Evolutionary conservation across 2,329 filamentous ascomycete genomes (phyloP).

Genomic region (Fusarium annulatum): DNA sequence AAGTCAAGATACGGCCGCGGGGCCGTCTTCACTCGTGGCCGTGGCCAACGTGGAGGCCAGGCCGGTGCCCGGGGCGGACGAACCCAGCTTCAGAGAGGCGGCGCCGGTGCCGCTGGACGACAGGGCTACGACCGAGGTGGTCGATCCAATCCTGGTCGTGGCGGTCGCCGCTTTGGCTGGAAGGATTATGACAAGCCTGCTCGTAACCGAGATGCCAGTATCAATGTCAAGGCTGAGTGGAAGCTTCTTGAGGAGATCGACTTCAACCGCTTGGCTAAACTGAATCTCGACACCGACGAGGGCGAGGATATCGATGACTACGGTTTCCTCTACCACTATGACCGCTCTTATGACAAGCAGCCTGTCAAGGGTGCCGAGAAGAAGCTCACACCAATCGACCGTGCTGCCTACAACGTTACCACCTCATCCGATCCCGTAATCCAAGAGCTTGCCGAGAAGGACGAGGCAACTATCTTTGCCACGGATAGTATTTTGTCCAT

Average conservation of each 20-base stretch:
- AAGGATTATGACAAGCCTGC: constrained; percentile 99
- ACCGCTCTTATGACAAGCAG: constrained; percentile 93
- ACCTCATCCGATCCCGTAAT: constrained; percentile 96
- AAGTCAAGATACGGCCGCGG: constrained; percentile 91
- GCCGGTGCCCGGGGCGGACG: constrained; percentile 70
- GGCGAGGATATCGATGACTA: constrained; percentile 96
- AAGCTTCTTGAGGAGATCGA: constrained; percentile 97
- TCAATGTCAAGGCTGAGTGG: constrained; percentile 97
- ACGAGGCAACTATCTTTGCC: constrained; percentile 96
- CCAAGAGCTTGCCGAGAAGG: constrained; percentile 94
- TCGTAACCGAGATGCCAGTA: constrained; percentile 93
- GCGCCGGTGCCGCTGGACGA: constrained; percentile 69
- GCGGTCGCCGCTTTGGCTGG: constrained; percentile 94
- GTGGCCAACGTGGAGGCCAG: constrained; percentile 79
- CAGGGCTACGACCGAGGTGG: constrained; percentile 75
- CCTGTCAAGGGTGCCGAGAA: constrained; percentile 89
- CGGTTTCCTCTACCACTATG: constrained; percentile 98
- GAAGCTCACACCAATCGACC: constrained; percentile 88
- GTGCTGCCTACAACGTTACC: constrained; percentile 97
- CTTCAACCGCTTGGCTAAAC: constrained; percentile 92
- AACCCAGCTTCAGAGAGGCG: constrained; percentile 75
- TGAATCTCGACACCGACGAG: constrained; percentile 94
- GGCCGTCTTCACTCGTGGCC: constrained; percentile 88
- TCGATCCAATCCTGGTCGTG: constrained; percentile 74
- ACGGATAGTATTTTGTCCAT: constrained; percentile 98